phyloP scores from a whole-genome alignment of 108 stramenopile species.

The Stephanodiscus minutulus region DNA sequence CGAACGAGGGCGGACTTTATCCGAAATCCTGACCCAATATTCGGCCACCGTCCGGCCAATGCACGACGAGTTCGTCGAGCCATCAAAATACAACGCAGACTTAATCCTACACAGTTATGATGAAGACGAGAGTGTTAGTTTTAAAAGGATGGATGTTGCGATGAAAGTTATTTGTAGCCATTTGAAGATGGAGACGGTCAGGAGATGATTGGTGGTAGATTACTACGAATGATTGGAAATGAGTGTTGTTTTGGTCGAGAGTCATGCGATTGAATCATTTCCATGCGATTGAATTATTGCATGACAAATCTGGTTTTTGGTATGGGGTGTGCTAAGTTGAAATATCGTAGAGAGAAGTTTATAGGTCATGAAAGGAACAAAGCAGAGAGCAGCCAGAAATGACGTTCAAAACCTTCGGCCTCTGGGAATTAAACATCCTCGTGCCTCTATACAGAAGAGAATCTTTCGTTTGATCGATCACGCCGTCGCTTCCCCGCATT shows the following conservation, averaged over 20 bases:
- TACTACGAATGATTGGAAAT: background rate
- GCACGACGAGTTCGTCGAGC: slow-evolving; percentile 93
- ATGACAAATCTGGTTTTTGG: background rate
- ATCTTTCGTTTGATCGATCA: too few species aligned
- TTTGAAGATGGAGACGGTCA: slow-evolving; percentile 53
- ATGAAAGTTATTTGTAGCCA: slow-evolving; percentile 75
- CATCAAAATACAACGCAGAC: slow-evolving; percentile 87
- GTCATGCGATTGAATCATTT: background rate
- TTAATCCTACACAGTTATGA: slow-evolving; percentile 78
- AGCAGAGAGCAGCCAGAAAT: too few species aligned
- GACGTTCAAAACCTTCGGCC: too few species aligned
- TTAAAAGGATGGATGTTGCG: slow-evolving; percentile 60
- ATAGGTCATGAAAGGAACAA: too few species aligned
- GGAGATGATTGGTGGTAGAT: background rate
- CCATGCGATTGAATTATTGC: too few species aligned
- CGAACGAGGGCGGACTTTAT: slow-evolving; percentile 82
- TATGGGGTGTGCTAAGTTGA: too few species aligned
- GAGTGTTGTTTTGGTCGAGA: too few species aligned
- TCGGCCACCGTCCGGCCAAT: slow-evolving; percentile 89
- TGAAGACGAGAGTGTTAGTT: slow-evolving; percentile 36
- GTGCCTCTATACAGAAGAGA: too few species aligned
- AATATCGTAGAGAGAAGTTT: too few species aligned
- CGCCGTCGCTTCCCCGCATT: too few species aligned
- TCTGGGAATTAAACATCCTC: too few species aligned
- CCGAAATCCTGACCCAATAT: slow-evolving; percentile 87